A percentile compares a stretch with the other conserved stretches of the same genome.
phyloP scores from a whole-genome alignment of 768 basidiomycete species.

The Boletus vermiculosoides region DNA sequence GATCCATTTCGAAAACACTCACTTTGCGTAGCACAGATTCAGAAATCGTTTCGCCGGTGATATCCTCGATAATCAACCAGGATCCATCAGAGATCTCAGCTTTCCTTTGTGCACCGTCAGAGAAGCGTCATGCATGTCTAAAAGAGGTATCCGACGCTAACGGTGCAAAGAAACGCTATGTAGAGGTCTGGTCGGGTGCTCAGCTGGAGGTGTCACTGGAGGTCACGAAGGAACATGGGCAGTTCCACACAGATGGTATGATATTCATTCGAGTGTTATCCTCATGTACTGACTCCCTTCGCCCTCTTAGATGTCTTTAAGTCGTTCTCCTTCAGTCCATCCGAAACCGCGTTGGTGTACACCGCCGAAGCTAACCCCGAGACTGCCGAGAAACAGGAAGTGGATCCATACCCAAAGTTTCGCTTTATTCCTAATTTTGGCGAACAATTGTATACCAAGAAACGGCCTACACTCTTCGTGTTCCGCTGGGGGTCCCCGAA shows the following conservation, averaged over 20 bases:
- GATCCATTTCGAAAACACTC: conserved; percentile 35
- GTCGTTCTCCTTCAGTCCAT: conserved; percentile 52
- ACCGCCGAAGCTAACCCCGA: conserved; percentile 52
- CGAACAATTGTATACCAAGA: conserved; percentile 55
- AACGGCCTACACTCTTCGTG: conserved; percentile 53
- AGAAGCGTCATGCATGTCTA: conserved; percentile 45
- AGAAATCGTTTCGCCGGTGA: conserved; percentile 3
- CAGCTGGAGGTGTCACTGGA: conserved; percentile 47
- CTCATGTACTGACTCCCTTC: background rate
- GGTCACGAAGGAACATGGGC: conserved; percentile 56
- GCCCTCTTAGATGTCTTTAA: conserved; percentile 47
- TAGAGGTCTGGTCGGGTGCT: conserved; percentile 58
- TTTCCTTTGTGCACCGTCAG: conserved; percentile 43
- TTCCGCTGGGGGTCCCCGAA: conserved; percentile 42
- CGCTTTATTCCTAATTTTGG: conserved; percentile 61
- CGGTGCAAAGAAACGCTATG: conserved; percentile 43
- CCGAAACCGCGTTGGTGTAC: conserved; percentile 55
- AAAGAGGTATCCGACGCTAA: conserved; percentile 33
- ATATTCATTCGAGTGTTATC: background rate
- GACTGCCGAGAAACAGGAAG: conserved; percentile 19
- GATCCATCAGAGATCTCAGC: conserved; percentile 39
- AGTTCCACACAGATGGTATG: conserved; percentile 63
- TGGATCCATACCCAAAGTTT: conserved; percentile 41
- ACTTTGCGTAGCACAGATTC: conserved; percentile 24
- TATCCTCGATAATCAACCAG: conserved; percentile 15